These are phyloP conservation scores for Aspergillus sp. DNA, from an alignment of 2,329 filamentous ascomycete species.

Conservation along the genomic window DNA sequence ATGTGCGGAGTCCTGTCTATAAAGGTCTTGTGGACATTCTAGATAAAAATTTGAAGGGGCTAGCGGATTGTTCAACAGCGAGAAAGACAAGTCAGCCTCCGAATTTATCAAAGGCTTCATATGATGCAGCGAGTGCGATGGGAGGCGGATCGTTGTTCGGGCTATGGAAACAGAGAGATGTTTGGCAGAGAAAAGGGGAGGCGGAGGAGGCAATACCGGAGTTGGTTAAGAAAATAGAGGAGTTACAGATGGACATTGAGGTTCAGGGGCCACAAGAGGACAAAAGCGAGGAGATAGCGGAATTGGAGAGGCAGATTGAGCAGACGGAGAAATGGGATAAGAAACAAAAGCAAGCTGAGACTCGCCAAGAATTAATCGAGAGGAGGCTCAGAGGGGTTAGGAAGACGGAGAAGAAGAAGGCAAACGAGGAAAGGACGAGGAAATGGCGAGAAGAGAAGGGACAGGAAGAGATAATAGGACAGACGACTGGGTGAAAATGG, in stretches of 20 bases:
- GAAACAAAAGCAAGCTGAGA: not conserved
- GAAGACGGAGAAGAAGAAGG: not conserved
- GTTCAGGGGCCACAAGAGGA: not conserved
- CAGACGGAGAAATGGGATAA: not conserved
- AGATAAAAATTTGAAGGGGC: slow-evolving; percentile 22
- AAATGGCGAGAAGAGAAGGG: not conserved
- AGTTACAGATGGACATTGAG: no score
- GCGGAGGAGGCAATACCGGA: not conserved
- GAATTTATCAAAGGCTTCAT: not conserved
- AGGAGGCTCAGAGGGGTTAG: not conserved
- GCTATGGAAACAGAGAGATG: slow-evolving; percentile 6
- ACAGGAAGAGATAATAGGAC: not conserved
- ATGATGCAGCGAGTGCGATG: slow-evolving; percentile 21
- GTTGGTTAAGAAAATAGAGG: slow-evolving; percentile 1
- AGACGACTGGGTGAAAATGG: no score
- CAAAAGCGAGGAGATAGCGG: not conserved
- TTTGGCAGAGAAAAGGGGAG: not conserved
- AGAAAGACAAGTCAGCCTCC: slow-evolving; percentile 18
- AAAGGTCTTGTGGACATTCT: slow-evolving; percentile 27
- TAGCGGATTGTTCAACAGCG: slow-evolving; percentile 34
- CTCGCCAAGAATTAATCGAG: not conserved
- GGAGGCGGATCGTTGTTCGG: slow-evolving; percentile 28
- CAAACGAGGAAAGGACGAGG: not conserved
- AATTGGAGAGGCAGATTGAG: not conserved
- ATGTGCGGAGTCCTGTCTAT: slow-evolving; percentile 23